Conservation (phyloP, 495 filamentous ascomycete genomes). For the Evansstolkia leycettana region DNA sequence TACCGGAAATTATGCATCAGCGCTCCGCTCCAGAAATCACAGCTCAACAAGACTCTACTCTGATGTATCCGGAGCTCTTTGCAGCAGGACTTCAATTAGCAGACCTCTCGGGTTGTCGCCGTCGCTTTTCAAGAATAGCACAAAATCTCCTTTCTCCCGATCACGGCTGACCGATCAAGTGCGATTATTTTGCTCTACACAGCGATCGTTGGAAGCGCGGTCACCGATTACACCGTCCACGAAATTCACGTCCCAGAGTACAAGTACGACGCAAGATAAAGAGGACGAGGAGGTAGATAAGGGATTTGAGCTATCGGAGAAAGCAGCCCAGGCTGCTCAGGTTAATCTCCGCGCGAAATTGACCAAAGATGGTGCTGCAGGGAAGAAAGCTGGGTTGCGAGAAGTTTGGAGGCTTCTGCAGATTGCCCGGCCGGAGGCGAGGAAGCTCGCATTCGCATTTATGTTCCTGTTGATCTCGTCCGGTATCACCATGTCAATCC, state of each 20-base stretch:
- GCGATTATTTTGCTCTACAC: conserved; percentile 19
- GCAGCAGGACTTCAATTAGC: conserved; percentile 7
- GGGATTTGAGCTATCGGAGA: conserved; percentile 58
- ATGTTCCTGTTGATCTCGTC: conserved; percentile 77
- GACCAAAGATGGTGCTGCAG: conserved; percentile 59
- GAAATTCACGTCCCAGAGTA: conserved; percentile 5
- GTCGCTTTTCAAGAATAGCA: conserved; percentile 7
- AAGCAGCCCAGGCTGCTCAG: conserved; percentile 76
- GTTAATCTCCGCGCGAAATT: conserved; percentile 80
- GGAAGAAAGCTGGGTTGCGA: conserved; percentile 50
- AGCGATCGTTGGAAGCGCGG: conserved; percentile 16
- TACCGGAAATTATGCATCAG: conserved; percentile 3
- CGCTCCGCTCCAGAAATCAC: conserved; percentile 2
- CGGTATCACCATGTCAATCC: conserved; percentile 83
- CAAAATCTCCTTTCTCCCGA: conserved; percentile 5
- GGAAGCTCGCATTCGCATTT: conserved; percentile 68
- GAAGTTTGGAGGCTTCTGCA: conserved; percentile 82
- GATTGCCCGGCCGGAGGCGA: conserved; percentile 77
- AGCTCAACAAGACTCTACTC: conserved; percentile 13
- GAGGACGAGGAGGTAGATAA: conserved; percentile 38
- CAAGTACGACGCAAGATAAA: conserved; percentile 12
- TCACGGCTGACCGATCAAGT: conserved; percentile 12
- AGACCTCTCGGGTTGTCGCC: conserved; percentile 7
- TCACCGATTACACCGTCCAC: conserved; percentile 7
- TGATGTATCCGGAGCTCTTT: conserved; percentile 11